Conservation (phyloP, 1,139 yeast genomes). For the Torulaspora globosa region DNA sequence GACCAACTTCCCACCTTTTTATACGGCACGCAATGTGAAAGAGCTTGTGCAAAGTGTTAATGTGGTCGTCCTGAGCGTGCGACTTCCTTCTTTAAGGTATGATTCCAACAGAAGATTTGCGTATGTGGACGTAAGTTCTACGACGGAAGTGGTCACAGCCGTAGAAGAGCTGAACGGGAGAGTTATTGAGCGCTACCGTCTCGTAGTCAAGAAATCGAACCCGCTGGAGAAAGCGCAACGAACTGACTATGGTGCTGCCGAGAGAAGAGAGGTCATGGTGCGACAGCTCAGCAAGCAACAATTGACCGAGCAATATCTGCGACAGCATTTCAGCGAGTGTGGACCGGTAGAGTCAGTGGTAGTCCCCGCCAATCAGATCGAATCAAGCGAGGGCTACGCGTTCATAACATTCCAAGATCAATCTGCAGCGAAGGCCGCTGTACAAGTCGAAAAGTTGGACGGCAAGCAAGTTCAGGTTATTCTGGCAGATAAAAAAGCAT, state of each 20-base stretch:
- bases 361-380: constrained; percentile 41
- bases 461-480: constrained; percentile 46
- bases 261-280: constrained; percentile 52
- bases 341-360: constrained; percentile 51
- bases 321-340: constrained; percentile 39
- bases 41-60: constrained; percentile 48
- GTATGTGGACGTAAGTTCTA: constrained; percentile 55
- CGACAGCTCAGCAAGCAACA: constrained; percentile 48
- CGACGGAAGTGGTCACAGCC: constrained; percentile 49
- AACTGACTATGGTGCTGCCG: constrained; percentile 44
- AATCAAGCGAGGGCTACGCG: constrained; percentile 51
- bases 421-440: constrained; percentile 43
- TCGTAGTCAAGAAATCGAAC: constrained; percentile 57
- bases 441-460: constrained; percentile 41
- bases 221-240: constrained; percentile 44
- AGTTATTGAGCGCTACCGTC: constrained; percentile 32
- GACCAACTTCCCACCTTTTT: constrained; percentile 68
- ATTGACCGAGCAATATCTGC: constrained; percentile 34
- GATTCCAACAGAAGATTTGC: constrained; percentile 66
- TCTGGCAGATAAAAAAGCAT: constrained; percentile 40
- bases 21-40: constrained; percentile 42
- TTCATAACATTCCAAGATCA: constrained; percentile 46
- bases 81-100: constrained; percentile 64
- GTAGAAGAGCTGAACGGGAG: constrained; percentile 44
- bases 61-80: constrained; percentile 44